Evolutionary conservation across 495 filamentous ascomycete genomes (phyloP), one percentile per base, ranked within the genome.

Genomic region (Collariella sp.): DNA sequence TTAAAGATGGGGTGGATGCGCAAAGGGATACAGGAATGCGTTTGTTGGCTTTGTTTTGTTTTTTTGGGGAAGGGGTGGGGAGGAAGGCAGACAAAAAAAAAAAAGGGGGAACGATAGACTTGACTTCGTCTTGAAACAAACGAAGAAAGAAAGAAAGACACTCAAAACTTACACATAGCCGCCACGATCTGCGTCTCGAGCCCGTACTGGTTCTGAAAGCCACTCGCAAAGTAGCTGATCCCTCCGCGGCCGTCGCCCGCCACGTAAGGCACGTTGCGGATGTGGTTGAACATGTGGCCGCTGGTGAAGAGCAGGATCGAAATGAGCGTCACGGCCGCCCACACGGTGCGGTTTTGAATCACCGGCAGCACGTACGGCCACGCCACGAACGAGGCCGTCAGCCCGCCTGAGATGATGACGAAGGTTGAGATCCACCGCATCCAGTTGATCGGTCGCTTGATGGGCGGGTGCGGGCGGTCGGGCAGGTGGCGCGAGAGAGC

Each of bases 221-320:
- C 93, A 42, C 81, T 81, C 3, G 94, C 93, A 69, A 97, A 91
- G 69, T 97, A 99, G 64, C 73, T 86, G 38, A 97, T 80, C 2
- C 89, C 90, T 7, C 94, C 94, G 42, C 77, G 79, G 5, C 88
- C 89, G 70, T 97, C 85, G 19, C 84, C 87, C 34, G 83, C 81
- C 43, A 97, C 88, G 64, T 99, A 99, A n/a, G 93, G 91, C 0
- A 93, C 89, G 64, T 90, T 90, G 51, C 93, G 80, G 65, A 99
- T 99, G 61, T 97, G 93, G 70, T 97, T 97, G 79, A 91, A 99
- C 93, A 99, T 98, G 67, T 97, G 90, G 13, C 94, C 93, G 58
- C 84, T 89, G 33, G 88, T 97, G 73, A 99, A 99, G 31, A 99
- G 74, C 39, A 99, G 81, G 54, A 99, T 89, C 7, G 82, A 79